Evolutionary conservation across 352 stramenopile species (phyloP).

Genomic region (Phytophthora nicotianae): DNA sequence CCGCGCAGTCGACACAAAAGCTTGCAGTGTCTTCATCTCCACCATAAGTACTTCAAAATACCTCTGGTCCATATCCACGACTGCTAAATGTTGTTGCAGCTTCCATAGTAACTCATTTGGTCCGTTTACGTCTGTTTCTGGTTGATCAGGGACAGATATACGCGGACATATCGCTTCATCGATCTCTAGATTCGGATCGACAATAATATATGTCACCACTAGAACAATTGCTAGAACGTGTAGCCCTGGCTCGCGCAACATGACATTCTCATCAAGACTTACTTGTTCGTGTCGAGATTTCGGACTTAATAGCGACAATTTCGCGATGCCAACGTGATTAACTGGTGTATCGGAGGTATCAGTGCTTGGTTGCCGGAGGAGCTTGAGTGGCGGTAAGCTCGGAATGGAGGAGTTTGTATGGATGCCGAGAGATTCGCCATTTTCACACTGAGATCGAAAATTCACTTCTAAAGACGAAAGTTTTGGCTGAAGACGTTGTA

Average conservation of each 20-base stretch:
- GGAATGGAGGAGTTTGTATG: neutral
- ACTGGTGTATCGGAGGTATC: neutral
- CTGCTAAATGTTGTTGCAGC: constrained; percentile 47
- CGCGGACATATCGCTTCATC: constrained; percentile 44
- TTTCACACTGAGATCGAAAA: neutral
- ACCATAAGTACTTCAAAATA: constrained; percentile 36
- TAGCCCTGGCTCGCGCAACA: constrained; percentile 22
- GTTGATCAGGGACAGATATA: constrained; percentile 31
- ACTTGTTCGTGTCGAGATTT: neutral
- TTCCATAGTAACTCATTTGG: constrained; percentile 46
- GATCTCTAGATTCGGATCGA: constrained; percentile 44
- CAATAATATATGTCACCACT: constrained; percentile 35
- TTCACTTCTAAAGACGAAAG: neutral
- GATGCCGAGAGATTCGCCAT: neutral
- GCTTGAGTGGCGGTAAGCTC: constrained; percentile 25
- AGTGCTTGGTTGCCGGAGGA: constrained; percentile 10
- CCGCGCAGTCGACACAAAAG: constrained; percentile 32
- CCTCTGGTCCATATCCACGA: constrained; percentile 19
- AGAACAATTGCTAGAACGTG: constrained; percentile 40
- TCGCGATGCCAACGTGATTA: constrained; percentile 3
- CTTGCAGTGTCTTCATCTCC: constrained; percentile 37
- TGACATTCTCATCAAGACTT: constrained; percentile 8
- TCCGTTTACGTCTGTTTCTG: neutral
- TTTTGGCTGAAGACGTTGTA: constrained; percentile 25
- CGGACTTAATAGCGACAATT: constrained; percentile 9